phyloP scores from a whole-genome alignment of 768 basidiomycete genomes.

The Lepiota brunneoincarnata region DNA sequence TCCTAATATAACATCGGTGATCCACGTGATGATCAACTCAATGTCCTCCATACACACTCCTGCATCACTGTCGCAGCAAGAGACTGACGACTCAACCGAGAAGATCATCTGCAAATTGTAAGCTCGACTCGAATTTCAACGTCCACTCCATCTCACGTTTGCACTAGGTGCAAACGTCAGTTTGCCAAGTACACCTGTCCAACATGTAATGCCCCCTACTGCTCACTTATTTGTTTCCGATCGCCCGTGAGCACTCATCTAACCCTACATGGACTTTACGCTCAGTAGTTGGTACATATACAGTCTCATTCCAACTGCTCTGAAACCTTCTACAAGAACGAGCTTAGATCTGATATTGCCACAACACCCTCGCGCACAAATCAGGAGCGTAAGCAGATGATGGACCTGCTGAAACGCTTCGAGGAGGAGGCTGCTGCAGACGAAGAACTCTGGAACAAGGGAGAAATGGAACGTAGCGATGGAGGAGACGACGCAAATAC shows the following conservation, averaged over 20 bases:
- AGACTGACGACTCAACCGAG: conserved; percentile 5
- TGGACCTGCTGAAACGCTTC: conserved; percentile 69
- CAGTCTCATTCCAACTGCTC: conserved; percentile 73
- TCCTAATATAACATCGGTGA: not conserved
- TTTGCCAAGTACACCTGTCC: conserved; percentile 82
- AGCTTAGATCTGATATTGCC: conserved; percentile 63
- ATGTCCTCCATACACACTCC: conserved; percentile 13
- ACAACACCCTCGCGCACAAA: conserved; percentile 50
- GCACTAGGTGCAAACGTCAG: conserved; percentile 65
- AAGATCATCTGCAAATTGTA: conserved; percentile 17
- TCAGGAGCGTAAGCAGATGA: conserved; percentile 61
- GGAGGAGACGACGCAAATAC: conserved; percentile 36
- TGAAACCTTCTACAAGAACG: conserved; percentile 77
- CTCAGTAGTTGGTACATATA: not conserved
- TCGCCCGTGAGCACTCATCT: conserved; percentile 48
- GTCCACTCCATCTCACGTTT: not conserved
- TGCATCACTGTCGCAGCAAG: not conserved
- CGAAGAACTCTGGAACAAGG: conserved; percentile 19
- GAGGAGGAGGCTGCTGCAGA: conserved; percentile 53
- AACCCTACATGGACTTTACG: not conserved
- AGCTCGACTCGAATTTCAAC: not conserved
- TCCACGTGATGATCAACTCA: not conserved
- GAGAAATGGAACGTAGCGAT: conserved; percentile 23
- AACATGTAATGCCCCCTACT: conserved; percentile 77
- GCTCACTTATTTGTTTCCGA: conserved; percentile 77